phyloP scores from a whole-genome alignment of 2,329 filamentous ascomycete genomes.

The Fusarium mangiferae region DNA sequence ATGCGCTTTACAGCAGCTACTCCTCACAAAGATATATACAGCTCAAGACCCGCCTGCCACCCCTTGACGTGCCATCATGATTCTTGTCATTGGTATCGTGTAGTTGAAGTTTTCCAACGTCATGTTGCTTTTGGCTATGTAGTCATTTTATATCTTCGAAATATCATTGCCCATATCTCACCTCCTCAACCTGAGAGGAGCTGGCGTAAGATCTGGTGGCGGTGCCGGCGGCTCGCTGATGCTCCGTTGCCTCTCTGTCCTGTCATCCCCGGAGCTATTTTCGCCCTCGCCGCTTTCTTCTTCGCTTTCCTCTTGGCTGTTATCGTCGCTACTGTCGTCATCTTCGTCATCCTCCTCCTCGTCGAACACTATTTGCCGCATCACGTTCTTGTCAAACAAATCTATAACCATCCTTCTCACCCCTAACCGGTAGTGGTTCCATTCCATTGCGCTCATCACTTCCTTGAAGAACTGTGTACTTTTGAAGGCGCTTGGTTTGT shows the following conservation, averaged over 20 bases:
- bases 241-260: slow-evolving; percentile 68
- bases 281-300: slow-evolving; percentile 58
- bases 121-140: slow-evolving; percentile 21
- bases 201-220: slow-evolving; percentile 48
- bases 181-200: slow-evolving; percentile 48
- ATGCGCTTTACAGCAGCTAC: slow-evolving; percentile 2
- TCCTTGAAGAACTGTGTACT: slow-evolving; percentile 84
- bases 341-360: slow-evolving; percentile 51
- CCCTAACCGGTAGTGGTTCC: slow-evolving; percentile 87
- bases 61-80: slow-evolving; percentile 18
- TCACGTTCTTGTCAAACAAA: slow-evolving; percentile 89
- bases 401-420: slow-evolving; percentile 92
- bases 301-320: slow-evolving; percentile 60
- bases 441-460: slow-evolving; percentile 85
- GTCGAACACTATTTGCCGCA: slow-evolving; percentile 85
- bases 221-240: slow-evolving; percentile 56
- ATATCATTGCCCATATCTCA: slow-evolving; percentile 21
- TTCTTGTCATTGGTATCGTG: slow-evolving; percentile 33
- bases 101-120: slow-evolving; percentile 25
- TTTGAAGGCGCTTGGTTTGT: slow-evolving; percentile 78
- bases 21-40: slow-evolving; percentile 24
- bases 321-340: slow-evolving; percentile 70
- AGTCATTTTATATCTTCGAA: background rate
- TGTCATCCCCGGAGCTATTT: slow-evolving; percentile 61
- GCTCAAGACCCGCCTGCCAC: slow-evolving; percentile 8